Conservation (phyloP, 768 basidiomycete genomes). For the Russula griseocarnosa region DNA sequence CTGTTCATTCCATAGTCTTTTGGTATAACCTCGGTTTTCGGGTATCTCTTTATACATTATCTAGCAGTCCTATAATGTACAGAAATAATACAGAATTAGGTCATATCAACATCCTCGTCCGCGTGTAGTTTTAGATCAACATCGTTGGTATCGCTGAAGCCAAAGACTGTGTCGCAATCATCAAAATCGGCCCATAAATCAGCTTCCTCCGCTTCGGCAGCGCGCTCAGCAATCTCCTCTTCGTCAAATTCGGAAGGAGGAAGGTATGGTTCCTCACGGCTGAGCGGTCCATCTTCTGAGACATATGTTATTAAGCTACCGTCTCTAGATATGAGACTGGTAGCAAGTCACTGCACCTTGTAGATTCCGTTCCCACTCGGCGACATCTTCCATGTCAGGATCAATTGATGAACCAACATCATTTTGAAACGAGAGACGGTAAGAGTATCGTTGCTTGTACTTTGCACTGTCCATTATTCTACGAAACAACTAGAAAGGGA, state of each 20-base stretch:
- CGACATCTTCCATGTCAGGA: slow-evolving; percentile 62
- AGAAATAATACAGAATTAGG: slow-evolving; percentile 7
- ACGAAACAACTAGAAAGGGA: slow-evolving; percentile 50
- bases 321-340: background rate
- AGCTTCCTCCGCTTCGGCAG: slow-evolving; percentile 56
- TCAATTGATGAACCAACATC: slow-evolving; percentile 78
- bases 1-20: background rate
- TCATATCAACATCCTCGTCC: slow-evolving; percentile 25
- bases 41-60: slow-evolving; percentile 1
- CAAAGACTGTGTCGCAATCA: slow-evolving; percentile 1
- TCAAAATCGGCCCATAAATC: slow-evolving; percentile 33
- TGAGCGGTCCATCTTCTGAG: background rate
- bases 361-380: slow-evolving; percentile 57
- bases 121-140: background rate
- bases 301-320: background rate
- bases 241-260: slow-evolving; percentile 39
- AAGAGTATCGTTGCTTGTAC: slow-evolving; percentile 48
- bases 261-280: slow-evolving; percentile 13
- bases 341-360: slow-evolving; percentile 35
- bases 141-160: slow-evolving; percentile 9
- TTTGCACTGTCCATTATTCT: slow-evolving; percentile 58
- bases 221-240: slow-evolving; percentile 53
- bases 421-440: slow-evolving; percentile 57
- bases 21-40: background rate
- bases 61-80: background rate